These are phyloP conservation scores for Sporothrix luriei DNA, from an alignment of 2,329 filamentous ascomycete genomes.

Conservation along the genomic window DNA sequence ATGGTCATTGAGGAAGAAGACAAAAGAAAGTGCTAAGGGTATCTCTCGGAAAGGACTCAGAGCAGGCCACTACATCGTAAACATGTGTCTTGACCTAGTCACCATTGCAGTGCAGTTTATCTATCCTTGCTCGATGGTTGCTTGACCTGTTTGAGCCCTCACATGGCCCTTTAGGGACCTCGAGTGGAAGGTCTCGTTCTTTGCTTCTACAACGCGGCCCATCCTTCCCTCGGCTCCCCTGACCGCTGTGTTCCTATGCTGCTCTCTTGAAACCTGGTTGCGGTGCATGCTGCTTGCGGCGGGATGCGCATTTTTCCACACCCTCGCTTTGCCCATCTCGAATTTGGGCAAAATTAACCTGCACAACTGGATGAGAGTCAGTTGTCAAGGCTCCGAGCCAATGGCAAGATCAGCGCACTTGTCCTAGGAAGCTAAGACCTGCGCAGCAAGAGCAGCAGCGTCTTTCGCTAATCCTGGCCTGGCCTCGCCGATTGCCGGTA, in stretches of 20 bases:
- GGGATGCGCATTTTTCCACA: background rate
- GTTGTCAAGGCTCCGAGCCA: background rate
- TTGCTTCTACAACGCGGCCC: background rate
- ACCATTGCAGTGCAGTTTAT: background rate
- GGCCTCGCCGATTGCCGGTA: constrained; percentile 17
- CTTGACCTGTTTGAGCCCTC: background rate
- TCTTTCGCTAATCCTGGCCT: constrained; percentile 13
- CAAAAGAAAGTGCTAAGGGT: background rate
- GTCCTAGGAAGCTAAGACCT: background rate
- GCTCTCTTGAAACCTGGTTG: background rate
- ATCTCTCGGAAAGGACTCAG: constrained; percentile 3
- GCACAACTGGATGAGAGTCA: background rate
- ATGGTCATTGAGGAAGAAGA: background rate
- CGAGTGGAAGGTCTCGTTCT: background rate
- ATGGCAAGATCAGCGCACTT: background rate
- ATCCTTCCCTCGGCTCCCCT: constrained; percentile 13
- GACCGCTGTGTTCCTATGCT: background rate
- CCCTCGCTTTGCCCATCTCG: background rate
- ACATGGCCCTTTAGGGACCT: constrained; percentile 6
- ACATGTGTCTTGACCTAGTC: constrained; percentile 18
- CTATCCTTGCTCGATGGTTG: constrained; percentile 15
- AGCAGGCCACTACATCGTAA: constrained; percentile 12
- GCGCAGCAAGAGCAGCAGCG: background rate
- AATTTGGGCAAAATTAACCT: background rate
- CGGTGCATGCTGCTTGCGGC: background rate